These are phyloP conservation scores for Chrysoporthe deuterocubensis DNA, from an alignment of 2,329 filamentous ascomycete species.

Conservation along the genomic window DNA sequence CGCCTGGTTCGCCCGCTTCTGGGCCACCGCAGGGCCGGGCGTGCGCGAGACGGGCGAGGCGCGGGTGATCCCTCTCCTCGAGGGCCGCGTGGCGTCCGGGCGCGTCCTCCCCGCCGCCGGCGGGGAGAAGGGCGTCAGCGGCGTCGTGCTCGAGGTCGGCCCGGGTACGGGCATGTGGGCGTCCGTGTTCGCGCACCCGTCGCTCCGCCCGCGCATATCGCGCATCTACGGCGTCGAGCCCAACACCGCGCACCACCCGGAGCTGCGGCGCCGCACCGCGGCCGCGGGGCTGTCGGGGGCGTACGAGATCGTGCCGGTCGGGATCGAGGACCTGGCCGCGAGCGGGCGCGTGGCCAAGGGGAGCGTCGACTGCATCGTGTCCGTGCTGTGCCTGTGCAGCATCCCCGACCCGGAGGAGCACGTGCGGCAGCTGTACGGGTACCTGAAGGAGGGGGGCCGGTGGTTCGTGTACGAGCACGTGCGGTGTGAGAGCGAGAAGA, in stretches of 20 bases:
- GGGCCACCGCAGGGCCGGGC: slow-evolving; percentile 57
- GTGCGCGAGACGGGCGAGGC: slow-evolving; percentile 48
- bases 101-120: slow-evolving; percentile 11
- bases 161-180: slow-evolving; percentile 66
- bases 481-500: slow-evolving; percentile 32
- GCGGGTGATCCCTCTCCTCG: slow-evolving; percentile 58
- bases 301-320: slow-evolving; percentile 66
- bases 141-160: slow-evolving; percentile 50
- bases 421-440: slow-evolving; percentile 57
- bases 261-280: slow-evolving; percentile 50
- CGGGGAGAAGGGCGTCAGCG: slow-evolving; percentile 41
- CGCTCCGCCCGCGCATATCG: slow-evolving; percentile 37
- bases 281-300: slow-evolving; percentile 57
- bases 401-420: slow-evolving; percentile 64
- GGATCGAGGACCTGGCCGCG: slow-evolving; percentile 59
- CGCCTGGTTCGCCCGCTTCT: slow-evolving; percentile 66
- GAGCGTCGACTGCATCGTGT: slow-evolving; percentile 63
- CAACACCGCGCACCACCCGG: slow-evolving; percentile 56
- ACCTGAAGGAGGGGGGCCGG: slow-evolving; percentile 63
- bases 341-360: slow-evolving; percentile 52
- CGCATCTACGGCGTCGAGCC: slow-evolving; percentile 69
- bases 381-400: slow-evolving; percentile 65
- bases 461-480: slow-evolving; percentile 71
- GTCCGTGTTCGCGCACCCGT: slow-evolving; percentile 47
- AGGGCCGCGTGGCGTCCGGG: slow-evolving; percentile 50